phyloP scores from a whole-genome alignment of 208 protist genomes.

The Crithidia mellificae region DNA sequence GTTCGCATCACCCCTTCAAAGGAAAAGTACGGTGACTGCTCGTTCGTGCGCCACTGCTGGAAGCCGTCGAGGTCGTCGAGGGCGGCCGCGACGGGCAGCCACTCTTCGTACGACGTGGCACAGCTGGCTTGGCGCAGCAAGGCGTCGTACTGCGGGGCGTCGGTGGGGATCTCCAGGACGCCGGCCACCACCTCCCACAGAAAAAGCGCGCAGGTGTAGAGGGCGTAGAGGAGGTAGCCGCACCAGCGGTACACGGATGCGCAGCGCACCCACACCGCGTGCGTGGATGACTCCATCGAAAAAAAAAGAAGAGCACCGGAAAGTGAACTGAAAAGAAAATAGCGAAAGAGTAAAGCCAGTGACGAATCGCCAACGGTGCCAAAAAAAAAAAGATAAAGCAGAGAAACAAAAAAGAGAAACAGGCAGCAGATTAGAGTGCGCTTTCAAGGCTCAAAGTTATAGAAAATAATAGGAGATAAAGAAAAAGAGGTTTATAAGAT shows the following conservation, averaged over 20 bases:
- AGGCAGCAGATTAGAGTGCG: constrained; percentile 12
- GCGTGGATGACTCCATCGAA: constrained; percentile 11
- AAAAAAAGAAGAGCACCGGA: background rate
- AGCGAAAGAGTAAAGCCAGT: too few species aligned
- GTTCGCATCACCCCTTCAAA: constrained; percentile 47
- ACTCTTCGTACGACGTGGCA: constrained; percentile 45
- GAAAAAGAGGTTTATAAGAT: background rate
- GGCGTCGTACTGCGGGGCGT: constrained; percentile 34
- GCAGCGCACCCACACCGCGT: constrained; percentile 11
- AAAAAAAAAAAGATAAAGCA: background rate
- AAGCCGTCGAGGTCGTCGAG: constrained; percentile 65
- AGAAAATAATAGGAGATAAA: background rate
- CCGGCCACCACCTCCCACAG: constrained; percentile 46
- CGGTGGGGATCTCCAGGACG: constrained; percentile 44
- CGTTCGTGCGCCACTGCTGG: constrained; percentile 48
- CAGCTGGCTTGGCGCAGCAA: constrained; percentile 24
- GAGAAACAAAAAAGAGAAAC: constrained; percentile 13
- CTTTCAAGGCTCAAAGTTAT: too few species aligned
- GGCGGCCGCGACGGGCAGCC: constrained; percentile 43
- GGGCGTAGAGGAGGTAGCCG: constrained; percentile 22
- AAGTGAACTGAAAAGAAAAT: background rate
- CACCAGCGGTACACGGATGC: constrained; percentile 16
- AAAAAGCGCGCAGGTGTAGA: constrained; percentile 34
- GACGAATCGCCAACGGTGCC: too few species aligned
- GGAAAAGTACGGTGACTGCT: constrained; percentile 39